Conservation (phyloP, 202 grass and related monocot species). For the Digitaria exilis region DNA sequence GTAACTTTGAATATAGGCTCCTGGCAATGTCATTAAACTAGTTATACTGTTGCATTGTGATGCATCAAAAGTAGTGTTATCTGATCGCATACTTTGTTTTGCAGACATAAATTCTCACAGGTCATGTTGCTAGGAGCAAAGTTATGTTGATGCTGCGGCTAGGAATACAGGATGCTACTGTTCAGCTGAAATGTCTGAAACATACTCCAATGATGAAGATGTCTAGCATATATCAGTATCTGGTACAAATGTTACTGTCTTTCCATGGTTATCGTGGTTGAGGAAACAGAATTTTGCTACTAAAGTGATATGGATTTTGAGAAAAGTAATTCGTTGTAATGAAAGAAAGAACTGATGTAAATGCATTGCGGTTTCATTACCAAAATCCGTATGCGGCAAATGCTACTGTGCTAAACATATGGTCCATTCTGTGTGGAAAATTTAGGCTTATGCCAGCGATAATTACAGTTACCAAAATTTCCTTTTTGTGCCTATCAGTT, state of each 20-base stretch:
- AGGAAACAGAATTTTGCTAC: neutral
- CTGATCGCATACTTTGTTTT: constrained; percentile 21
- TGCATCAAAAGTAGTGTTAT: neutral
- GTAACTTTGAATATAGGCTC: neutral
- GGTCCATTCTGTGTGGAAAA: neutral
- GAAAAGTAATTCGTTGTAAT: neutral
- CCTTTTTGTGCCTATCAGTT: neutral
- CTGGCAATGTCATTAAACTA: neutral
- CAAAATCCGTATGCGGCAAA: neutral
- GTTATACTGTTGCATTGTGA: neutral
- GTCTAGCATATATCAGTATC: neutral
- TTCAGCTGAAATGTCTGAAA: neutral
- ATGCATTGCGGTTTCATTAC: neutral
- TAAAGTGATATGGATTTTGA: neutral
- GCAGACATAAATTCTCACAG: constrained; percentile 6
- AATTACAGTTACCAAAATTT: neutral
- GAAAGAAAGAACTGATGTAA: neutral
- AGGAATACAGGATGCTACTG: neutral
- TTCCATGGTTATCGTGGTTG: neutral
- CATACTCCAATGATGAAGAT: neutral
- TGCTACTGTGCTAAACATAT: neutral
- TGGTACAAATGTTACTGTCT: constrained; percentile 4
- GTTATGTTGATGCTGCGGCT: constrained; percentile 11
- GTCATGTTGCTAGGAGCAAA: neutral
- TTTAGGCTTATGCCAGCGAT: neutral